Conservation (phyloP, 805 yeast species). For the Wickerhamiella cacticola region DNA sequence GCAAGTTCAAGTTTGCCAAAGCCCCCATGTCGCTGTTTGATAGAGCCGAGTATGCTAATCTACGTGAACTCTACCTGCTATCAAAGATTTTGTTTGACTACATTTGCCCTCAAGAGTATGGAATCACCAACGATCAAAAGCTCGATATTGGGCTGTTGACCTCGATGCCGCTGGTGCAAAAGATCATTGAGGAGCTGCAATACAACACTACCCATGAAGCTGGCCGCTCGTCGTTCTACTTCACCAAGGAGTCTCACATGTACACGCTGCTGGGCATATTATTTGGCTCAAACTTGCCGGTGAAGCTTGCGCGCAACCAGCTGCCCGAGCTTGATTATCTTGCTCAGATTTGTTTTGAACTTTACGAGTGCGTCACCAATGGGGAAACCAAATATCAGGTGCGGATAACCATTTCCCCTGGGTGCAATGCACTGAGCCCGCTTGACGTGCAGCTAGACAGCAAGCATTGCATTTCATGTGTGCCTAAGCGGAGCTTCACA, state of each 20-base stretch:
- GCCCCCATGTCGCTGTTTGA: slow-evolving; percentile 45
- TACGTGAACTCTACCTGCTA: slow-evolving; percentile 77
- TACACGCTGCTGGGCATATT: slow-evolving; percentile 83
- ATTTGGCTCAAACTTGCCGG: slow-evolving; percentile 87
- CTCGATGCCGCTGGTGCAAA: slow-evolving; percentile 84
- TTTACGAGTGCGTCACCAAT: slow-evolving; percentile 67
- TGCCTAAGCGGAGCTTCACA: slow-evolving; percentile 79
- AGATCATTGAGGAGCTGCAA: slow-evolving; percentile 68
- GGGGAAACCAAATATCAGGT: slow-evolving; percentile 75
- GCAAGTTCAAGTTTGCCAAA: slow-evolving; percentile 25
- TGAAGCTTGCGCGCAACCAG: slow-evolving; percentile 88
- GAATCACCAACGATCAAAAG: slow-evolving; percentile 89
- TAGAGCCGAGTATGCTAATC: slow-evolving; percentile 61
- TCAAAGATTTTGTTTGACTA: slow-evolving; percentile 93
- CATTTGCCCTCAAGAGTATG: slow-evolving; percentile 97
- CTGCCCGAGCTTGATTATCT: slow-evolving; percentile 92
- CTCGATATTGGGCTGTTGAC: slow-evolving; percentile 91
- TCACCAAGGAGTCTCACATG: slow-evolving; percentile 95
- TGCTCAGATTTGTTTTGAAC: slow-evolving; percentile 86
- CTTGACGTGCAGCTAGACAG: slow-evolving; percentile 92
- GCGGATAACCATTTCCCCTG: slow-evolving; percentile 86
- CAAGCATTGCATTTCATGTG: slow-evolving; percentile 92
- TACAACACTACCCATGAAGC: slow-evolving; percentile 64
- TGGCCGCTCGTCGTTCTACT: slow-evolving; percentile 83
- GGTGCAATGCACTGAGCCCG: slow-evolving; percentile 97